Evolutionary conservation across 2,329 filamentous ascomycete genomes (phyloP).

Genomic region (Hypoxylon sp.): DNA sequence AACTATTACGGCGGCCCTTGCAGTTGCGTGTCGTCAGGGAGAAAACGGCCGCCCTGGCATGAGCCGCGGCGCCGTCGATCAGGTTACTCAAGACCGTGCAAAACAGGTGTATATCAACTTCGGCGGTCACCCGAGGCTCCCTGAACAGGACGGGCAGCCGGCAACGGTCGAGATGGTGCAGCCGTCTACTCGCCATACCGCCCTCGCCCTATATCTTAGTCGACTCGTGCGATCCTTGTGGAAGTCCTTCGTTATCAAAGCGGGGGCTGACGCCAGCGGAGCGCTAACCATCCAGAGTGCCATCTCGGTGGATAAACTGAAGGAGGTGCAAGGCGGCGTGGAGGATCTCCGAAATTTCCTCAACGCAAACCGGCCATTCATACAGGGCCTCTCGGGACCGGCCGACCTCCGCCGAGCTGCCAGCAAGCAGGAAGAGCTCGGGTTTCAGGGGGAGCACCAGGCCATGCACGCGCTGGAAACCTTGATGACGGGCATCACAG

Average conservation of each 20-base stretch:
- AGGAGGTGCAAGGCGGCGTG: slow-evolving; percentile 79
- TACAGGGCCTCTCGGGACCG: slow-evolving; percentile 92
- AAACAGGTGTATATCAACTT: slow-evolving; percentile 90
- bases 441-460: slow-evolving; percentile 92
- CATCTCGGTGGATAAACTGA: slow-evolving; percentile 72
- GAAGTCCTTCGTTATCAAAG: slow-evolving; percentile 77
- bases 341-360: slow-evolving; percentile 83
- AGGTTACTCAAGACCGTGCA: slow-evolving; percentile 84
- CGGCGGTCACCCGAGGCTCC: slow-evolving; percentile 84
- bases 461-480: slow-evolving; percentile 86
- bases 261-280: slow-evolving; percentile 60
- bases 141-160: slow-evolving; percentile 76
- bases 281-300: slow-evolving; percentile 71
- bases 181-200: slow-evolving; percentile 88
- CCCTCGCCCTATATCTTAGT: slow-evolving; percentile 85
- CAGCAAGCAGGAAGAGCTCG: slow-evolving; percentile 89
- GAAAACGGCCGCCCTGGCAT: slow-evolving; percentile 76
- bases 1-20: slow-evolving; percentile 87
- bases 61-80: slow-evolving; percentile 78
- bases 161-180: slow-evolving; percentile 82
- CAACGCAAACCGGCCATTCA: slow-evolving; percentile 85
- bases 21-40: slow-evolving; percentile 93
- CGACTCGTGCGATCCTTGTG: slow-evolving; percentile 89
- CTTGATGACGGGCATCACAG: slow-evolving; percentile 88
- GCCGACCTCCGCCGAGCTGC: slow-evolving; percentile 80